Evolutionary conservation across 441 rosid genomes (phyloP), one percentile per base, ranked within the genome.

Genomic region (Syzygium malaccense): DNA sequence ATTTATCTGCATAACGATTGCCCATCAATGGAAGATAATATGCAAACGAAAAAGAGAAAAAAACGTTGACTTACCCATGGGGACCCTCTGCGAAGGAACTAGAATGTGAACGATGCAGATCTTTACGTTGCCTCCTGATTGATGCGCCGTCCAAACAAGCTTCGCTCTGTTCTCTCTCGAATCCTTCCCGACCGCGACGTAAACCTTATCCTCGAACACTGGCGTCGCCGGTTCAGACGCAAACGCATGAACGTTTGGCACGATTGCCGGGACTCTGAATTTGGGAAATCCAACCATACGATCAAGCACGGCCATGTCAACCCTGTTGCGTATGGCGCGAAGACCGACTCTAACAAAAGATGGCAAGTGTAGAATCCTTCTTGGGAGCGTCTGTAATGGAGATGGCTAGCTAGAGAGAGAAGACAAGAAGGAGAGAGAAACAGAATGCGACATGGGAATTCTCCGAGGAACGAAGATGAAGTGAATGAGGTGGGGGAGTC

Each of bases 71-170:
- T 85, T 85, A 85, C 86, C 37, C 62, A 85, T 85, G 48, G 86
- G 86, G 60, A 85, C 55, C 56, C 45, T 55, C 45, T 33, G 28
- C 23, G 86, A 85, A 51, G 90, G 90, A 75, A 89, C 90, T 48
- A 86, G 86, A 49, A 89, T 86, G n/a, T 45, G 83, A 30, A 86
- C 30, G 86, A 89, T 53, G 28, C 90, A 89, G 32, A 89, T 58
- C 48, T 60, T 93, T 45, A 33, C 41, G 79, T 37, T 19, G 41
- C 79, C 79, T 68, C 14, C 79, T 8, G 41, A 33, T 33, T 33
- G 53, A 49, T 87, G 86, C 56, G 54, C 58, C 28, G 86, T 56
- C 86, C 86, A 85, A 30, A n/a, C 18, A n/a, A 85, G 26, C 26
- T 54, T 85, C 58, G 41, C 23, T 30, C 1, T 54, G 86, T 56